Base-by-base conservation (phyloP, 2,329 filamentous ascomycete genomes). In the Aspergillus niger region DNA sequence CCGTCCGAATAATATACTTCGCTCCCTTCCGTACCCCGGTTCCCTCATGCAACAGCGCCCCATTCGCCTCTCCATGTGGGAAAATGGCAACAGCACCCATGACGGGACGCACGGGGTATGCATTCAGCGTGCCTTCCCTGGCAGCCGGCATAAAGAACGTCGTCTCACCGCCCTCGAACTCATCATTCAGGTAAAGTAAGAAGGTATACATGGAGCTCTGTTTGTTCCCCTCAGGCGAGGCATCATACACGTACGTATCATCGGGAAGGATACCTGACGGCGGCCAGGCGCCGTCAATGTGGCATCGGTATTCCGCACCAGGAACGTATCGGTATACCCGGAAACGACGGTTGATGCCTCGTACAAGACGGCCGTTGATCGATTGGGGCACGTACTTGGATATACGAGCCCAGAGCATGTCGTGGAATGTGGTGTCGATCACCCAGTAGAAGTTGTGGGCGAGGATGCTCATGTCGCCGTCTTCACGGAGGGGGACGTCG, bases 381-480 rank as follows among this genome's bases (percentile, higher is more conserved):
- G 75, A 74, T 0, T 77, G 70, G 0, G 89, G 87, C 0, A 91
- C 82, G 51, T 86, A 87, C 0, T 81, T 76, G 2, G 81, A 76
- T 2, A 91, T 83, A 13, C 88, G 82, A 0, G 77, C 73, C 88
- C 88, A 91, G 1, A 91, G 79, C 13, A 77, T 81, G 59, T 88
- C 82, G 67, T 87, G 84, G 71, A 90, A 90, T 0, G 80, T 78
- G 22, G 80, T 78, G 65, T 91, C 88, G 11, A 87, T 80, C 8
- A 91, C 80, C 88, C 88, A 91, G 77, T 90, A 90, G 66, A 91
- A 89, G 72, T 90, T 91, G 76, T 91, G 88, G 0, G 88, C 88
- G 1, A 90, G 74, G 50, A 90, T 82, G 67, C 86, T 89, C 24
- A 81, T 80, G 56, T 89, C 86, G 15, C 85, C 86, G 58, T 87